Conservation (phyloP, 1,284 basidiomycete genomes). For the Wallemia hederae region DNA sequence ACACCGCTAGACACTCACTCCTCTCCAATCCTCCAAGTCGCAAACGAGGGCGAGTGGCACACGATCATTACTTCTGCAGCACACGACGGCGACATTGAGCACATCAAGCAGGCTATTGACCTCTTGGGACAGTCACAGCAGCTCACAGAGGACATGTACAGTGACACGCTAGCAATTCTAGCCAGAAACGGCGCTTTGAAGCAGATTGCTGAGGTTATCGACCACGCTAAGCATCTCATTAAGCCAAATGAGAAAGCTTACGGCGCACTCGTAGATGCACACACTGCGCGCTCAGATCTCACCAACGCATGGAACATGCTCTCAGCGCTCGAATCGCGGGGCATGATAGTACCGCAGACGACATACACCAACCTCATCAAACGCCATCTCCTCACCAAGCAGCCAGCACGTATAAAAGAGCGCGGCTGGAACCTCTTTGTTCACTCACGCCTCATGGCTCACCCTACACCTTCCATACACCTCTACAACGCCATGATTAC, state of each 20-base stretch:
- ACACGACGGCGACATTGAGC: neutral
- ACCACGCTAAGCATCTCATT: neutral
- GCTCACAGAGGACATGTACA: neutral
- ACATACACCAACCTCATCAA: slow-evolving; percentile 35
- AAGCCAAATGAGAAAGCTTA: neutral
- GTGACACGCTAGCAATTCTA: neutral
- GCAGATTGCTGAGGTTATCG: neutral
- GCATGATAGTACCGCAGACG: slow-evolving; percentile 28
- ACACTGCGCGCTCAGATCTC: neutral
- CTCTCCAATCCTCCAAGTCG: neutral
- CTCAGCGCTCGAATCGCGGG: slow-evolving; percentile 31
- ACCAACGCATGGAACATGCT: slow-evolving; percentile 25
- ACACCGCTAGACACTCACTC: neutral
- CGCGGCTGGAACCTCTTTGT: slow-evolving; percentile 79
- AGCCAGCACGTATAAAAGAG: slow-evolving; percentile 20
- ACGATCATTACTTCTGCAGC: neutral
- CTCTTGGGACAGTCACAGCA: neutral
- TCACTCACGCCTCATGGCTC: slow-evolving; percentile 84
- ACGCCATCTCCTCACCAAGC: slow-evolving; percentile 22
- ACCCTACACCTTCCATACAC: slow-evolving; percentile 40
- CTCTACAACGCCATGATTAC: slow-evolving; percentile 67
- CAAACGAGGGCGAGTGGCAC: neutral
- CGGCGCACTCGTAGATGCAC: neutral
- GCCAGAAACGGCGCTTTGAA: neutral
- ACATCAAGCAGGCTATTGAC: neutral